Conservation (phyloP, 2,329 filamentous ascomycete species). For the Mariannaea elegans region DNA sequence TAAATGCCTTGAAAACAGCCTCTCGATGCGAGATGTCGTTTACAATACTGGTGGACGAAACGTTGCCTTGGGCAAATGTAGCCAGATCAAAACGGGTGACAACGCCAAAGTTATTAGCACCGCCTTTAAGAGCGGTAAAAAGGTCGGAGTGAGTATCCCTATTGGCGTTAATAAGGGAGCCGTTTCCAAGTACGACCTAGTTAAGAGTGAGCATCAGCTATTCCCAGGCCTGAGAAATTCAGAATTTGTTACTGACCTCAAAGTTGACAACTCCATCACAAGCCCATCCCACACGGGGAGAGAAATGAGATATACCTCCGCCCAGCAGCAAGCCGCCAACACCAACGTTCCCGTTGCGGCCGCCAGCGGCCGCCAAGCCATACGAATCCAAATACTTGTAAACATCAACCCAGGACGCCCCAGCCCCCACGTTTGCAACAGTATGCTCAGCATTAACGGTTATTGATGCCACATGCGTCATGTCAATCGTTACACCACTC, state of each 20-base stretch:
- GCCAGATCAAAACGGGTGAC: not conserved
- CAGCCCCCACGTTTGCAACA: not conserved
- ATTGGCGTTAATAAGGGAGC: not conserved
- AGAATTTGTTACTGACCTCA: too few relatives aligned
- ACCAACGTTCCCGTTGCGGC: constrained; percentile 8
- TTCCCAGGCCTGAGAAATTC: too few relatives aligned
- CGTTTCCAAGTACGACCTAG: too few relatives aligned
- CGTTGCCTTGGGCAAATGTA: not conserved
- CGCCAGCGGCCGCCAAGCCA: not conserved
- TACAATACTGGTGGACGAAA: not conserved
- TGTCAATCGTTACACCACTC: not conserved
- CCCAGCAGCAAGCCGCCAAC: constrained; percentile 13
- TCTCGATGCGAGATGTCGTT: not conserved
- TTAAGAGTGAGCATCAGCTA: too few relatives aligned
- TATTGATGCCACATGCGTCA: not conserved
- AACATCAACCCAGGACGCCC: not conserved
- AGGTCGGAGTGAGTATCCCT: not conserved
- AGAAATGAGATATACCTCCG: constrained; percentile 9
- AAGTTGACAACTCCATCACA: not conserved
- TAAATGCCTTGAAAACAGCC: not conserved
- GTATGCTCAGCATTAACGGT: not conserved
- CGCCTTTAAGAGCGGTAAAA: not conserved
- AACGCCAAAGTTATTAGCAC: not conserved
- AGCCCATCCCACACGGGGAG: not conserved
- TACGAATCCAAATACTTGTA: not conserved